Evolutionary conservation across 1,284 basidiomycete species (phyloP), one percentile per base, ranked within the genome.

Genomic region (Marasmius oreades): DNA sequence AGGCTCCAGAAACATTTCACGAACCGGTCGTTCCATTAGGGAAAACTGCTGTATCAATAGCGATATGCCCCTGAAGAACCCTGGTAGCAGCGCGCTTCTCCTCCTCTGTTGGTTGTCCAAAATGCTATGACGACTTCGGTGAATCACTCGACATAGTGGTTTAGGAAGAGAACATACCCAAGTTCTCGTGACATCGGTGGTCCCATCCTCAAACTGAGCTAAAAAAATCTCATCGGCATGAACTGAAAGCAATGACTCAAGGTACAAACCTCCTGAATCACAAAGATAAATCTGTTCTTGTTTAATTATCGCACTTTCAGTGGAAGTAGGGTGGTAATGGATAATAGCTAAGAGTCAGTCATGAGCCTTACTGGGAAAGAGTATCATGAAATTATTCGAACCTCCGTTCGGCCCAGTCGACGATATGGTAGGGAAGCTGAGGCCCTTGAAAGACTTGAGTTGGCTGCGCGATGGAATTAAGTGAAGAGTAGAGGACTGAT

Each of bases 61-160:
- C 85, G 59, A 99, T 97, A 68, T 98, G 93, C 0, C 96, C 96
- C 74, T 99, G 95, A 48, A 99, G 76, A 1, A 99, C 97, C 16
- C 95, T 82, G 0, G 96, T 98, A 66, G 95, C 97, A 0, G 93
- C 89, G 0, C 92, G 82, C 62, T 86, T 92, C 73, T 98, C 92
- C 64, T 93, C 88, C 0, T 78, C 77, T 0, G 85, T 86, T 0
- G 96, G 94, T 1, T 77, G 85, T 31, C 94, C 95, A 69, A 98
- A 98, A 70, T 98, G 95, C 87, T 93, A 64, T 10, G 14, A 24
- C 11, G 24, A 43, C n/a, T n/a, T n/a, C n/a, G n/a, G n/a, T n/a
- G 7, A n/a, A n/a, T 22, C 5, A n/a, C 23, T 18, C 10, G 18
- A 24, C 8, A 43, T 5, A 14, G 10, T 16, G 2, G 43, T 36